A percentile compares a stretch with the other conserved stretches of the same genome.
phyloP scores from a whole-genome alignment of 768 basidiomycete genomes.

The Dictyophora rubrovolvata region DNA sequence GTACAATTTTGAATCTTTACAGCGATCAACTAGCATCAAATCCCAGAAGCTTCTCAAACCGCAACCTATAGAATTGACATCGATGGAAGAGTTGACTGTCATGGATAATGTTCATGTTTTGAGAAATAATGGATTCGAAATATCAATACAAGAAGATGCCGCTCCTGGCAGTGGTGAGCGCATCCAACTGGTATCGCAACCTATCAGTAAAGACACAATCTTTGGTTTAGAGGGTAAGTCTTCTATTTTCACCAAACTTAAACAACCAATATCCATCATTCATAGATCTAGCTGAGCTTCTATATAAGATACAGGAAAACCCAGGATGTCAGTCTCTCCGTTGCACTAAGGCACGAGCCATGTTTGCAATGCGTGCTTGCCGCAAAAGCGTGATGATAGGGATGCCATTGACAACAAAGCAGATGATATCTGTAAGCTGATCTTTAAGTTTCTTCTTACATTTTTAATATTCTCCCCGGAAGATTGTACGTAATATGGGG shows the following conservation, averaged over 20 bases:
- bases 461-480: conserved; percentile 5
- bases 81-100: conserved; percentile 82
- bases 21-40: conserved; percentile 80
- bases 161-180: conserved; percentile 29
- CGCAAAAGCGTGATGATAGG: conserved; percentile 96
- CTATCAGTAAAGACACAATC: conserved; percentile 82
- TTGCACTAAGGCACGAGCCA: conserved; percentile 83
- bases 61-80: conserved; percentile 67
- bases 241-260: not conserved
- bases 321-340: conserved; percentile 77
- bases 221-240: conserved; percentile 77
- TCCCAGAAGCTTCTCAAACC: conserved; percentile 77
- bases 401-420: conserved; percentile 59
- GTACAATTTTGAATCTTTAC: conserved; percentile 93
- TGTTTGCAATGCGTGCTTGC: conserved; percentile 97
- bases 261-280: not conserved
- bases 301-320: conserved; percentile 73
- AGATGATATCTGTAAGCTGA: conserved; percentile 59
- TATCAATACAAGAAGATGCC: conserved; percentile 45
- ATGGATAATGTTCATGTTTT: conserved; percentile 81
- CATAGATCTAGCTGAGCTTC: conserved; percentile 84
- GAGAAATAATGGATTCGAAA: conserved; percentile 81
- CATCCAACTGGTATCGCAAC: conserved; percentile 69
- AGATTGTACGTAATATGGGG: conserved; percentile 77
- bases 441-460: conserved; percentile 8